Evolutionary conservation across 208 protist species (phyloP).

Genomic region (Acanthamoeba divionensis): DNA sequence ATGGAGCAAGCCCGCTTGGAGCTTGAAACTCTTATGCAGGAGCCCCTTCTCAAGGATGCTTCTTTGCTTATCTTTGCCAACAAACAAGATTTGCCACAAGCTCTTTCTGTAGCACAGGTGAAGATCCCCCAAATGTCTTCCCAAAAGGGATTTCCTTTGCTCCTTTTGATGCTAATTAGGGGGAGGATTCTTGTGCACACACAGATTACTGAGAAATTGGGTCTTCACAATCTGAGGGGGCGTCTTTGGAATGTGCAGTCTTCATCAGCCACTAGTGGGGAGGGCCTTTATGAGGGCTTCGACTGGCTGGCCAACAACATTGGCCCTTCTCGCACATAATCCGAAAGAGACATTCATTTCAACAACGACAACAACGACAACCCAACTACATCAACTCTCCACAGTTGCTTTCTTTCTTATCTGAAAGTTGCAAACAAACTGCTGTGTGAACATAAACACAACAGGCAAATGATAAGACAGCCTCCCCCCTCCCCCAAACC

Average conservation of each 20-base stretch:
- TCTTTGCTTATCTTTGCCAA: no score
- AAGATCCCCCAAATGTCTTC: constrained; percentile 59
- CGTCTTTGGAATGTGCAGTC: constrained; percentile 83
- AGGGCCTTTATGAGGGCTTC: constrained; percentile 65
- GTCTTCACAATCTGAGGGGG: constrained; percentile 72
- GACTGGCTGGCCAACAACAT: no score
- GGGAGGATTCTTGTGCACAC: no score
- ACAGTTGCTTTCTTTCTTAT: not conserved
- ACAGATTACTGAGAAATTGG: constrained; percentile 79
- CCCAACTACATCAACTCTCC: not conserved
- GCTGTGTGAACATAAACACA: no score
- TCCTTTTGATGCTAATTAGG: no score
- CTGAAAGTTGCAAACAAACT: no score
- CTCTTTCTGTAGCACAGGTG: not conserved
- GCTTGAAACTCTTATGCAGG: constrained; percentile 79
- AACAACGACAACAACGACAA: not conserved
- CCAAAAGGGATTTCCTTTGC: no score
- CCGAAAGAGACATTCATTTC: not conserved
- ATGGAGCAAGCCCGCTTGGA: constrained; percentile 68
- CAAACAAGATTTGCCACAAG: constrained; percentile 78
- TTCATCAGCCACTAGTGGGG: constrained; percentile 74
- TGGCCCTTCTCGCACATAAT: not conserved
- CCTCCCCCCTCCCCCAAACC: no score
- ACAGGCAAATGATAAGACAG: no score
- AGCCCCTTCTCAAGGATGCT: constrained; percentile 81